Evolutionary conservation across 2,329 filamentous ascomycete genomes (phyloP), one percentile per base, ranked within the genome.

Genomic region (Plectosphaerella sp.): DNA sequence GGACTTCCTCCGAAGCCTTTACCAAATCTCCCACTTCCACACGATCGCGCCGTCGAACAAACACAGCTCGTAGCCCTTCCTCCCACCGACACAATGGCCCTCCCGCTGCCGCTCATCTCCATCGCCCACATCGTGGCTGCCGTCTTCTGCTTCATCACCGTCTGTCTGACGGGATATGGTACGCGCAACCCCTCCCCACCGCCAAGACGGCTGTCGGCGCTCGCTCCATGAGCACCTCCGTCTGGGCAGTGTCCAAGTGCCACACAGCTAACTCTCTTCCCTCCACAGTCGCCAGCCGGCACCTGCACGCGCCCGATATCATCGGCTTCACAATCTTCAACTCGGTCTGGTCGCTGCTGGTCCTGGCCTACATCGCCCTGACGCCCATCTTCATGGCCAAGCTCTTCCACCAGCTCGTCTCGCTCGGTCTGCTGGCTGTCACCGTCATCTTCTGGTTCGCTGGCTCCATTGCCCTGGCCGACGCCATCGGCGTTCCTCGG

Each of bases 381-480:
- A 75, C 84, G 3, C 88, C 89, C 1, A 72, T 80, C 43, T 85
- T 84, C 69, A 74, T 84, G 61, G 75, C 80, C 4, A 72, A 73
- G 22, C 61, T 83, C 11, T 84, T 85, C 61, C 83, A 90, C 67
- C 80, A 78, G 49, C 81, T 83, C 48, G 82, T 78, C 45, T 80
- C 91, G 15, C 73, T 92, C 16, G 84, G 62, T 1, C 75, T 89
- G 33, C 88, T 95, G 62, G 75, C 74, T 46, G 59, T 94, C 22
- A 94, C 89, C 10, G 86, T 87, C 72, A 77, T 95, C 52, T 95
- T 95, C 75, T 96, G 91, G 91, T 94, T 97, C 64, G 86, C 87
- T 1, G 91, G 90, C 7, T 88, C 91, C 61, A 85, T 95, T 58
- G 89, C 90, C 0, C 70, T 92, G 11, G 90, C 87, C 0, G 86